Base-by-base conservation (phyloP, 352 stramenopile species). In the Phytophthora litchii region DNA sequence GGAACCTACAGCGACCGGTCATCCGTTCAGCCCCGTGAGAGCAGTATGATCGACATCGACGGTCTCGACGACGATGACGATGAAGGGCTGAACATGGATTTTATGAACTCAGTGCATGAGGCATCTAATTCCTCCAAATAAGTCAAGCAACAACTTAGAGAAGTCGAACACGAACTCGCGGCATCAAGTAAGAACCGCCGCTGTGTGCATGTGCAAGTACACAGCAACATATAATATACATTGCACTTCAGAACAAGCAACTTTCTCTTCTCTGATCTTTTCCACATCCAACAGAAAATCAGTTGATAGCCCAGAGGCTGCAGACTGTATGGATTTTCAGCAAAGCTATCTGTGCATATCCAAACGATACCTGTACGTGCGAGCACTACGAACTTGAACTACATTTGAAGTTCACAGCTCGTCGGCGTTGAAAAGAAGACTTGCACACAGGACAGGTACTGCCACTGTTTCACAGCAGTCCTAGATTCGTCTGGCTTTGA, bases 1-100 rank as follows among this genome's bases (percentile, higher is more conserved):
- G 44, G 37, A n/a, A 29, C 34, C 8, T 59, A 66, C 20, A 70
- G 60, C 60, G 56, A 68, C 21, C 60, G 61, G 6, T 59, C 57
- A 16, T 77, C 59, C 21, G 58, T 67, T 36, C 60, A 73, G 13
- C 54, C 38, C 21, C 48, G 60, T 25, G 59, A 67, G 6, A 74
- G 67, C 49, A 77, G 64, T 60, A 73, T 77, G 48, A 70, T 70
- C 29, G 59, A 67, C 16, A 71, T 67, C 34, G 64, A 76, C 41
- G 64, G 54, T 17, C 38, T 59, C 13, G 65, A 80, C 5, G 71
- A 76, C n/a, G 62, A 60, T 0, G 68, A 82, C 10, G 70, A 87
- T 3, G 77, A 84, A 16, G 69, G 86, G 9, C 64, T 94, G 45
- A 92, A 94, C 76, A 74, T 94, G 72, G 83, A 92, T 70, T 94